Conservation (phyloP, 352 stramenopile species). For the Thalassiosira sp. region DNA sequence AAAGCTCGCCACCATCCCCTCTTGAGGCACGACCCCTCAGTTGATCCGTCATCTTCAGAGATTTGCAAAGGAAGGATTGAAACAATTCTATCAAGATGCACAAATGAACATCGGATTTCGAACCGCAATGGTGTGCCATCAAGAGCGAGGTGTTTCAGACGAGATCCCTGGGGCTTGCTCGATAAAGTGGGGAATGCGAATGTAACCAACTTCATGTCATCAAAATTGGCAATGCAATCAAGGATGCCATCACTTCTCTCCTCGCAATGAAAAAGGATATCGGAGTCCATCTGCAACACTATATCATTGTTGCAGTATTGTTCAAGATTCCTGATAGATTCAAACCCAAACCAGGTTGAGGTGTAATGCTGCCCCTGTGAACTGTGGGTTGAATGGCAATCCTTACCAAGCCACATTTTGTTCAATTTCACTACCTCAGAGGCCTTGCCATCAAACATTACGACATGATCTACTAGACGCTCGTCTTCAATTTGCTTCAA, state of each 20-base stretch:
- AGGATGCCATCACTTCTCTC: neutral
- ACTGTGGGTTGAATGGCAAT: constrained; percentile 10
- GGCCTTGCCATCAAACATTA: constrained; percentile 14
- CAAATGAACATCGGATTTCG: constrained; percentile 22
- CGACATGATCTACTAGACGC: constrained; percentile 7
- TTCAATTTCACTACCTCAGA: constrained; percentile 13
- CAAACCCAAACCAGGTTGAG: constrained; percentile 19
- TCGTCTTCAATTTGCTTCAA: constrained; percentile 12
- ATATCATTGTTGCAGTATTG: constrained; percentile 7
- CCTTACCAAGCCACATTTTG: constrained; percentile 6
- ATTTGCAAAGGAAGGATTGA: constrained; percentile 8
- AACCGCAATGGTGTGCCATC: constrained; percentile 4
- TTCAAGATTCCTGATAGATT: constrained; percentile 1
- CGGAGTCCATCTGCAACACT: constrained; percentile 22
- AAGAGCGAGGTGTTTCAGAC: neutral
- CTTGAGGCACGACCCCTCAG: neutral
- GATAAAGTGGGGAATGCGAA: constrained; percentile 18
- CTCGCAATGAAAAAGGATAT: constrained; percentile 24
- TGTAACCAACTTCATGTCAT: constrained; percentile 5
- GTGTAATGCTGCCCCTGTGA: constrained; percentile 14
- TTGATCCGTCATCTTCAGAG: neutral
- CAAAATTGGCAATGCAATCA: constrained; percentile 8
- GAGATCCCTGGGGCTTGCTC: neutral
- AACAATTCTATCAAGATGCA: constrained; percentile 19
- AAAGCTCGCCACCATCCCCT: constrained; percentile 18